Percentiles rank a stretch among this genome's conserved stretches.
These are phyloP conservation scores for Sarocladium brachiariae DNA, from an alignment of 2,329 filamentous ascomycete genomes.

Conservation along the genomic window DNA sequence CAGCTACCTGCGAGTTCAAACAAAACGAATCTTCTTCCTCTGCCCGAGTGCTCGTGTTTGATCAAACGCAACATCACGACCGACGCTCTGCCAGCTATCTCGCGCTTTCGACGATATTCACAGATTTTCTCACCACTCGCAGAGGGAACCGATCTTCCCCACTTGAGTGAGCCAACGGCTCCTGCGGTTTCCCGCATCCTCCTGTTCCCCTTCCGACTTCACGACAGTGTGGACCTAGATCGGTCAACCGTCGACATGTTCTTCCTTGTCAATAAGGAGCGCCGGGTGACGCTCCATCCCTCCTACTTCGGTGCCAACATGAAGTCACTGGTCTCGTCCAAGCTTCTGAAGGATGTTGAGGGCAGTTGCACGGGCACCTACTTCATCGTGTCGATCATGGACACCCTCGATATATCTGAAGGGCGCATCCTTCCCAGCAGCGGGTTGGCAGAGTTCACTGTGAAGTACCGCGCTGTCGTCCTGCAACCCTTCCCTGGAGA, in stretches of 20 bases:
- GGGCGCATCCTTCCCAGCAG: constrained; percentile 87
- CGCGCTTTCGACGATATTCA: background rate
- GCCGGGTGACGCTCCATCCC: constrained; percentile 88
- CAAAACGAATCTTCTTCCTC: too few relatives aligned
- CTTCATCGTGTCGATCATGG: constrained; percentile 97
- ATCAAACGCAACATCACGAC: background rate
- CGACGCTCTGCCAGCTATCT: too few relatives aligned
- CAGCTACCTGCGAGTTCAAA: too few relatives aligned
- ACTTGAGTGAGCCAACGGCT: constrained; percentile 1
- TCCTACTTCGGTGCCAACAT: constrained; percentile 96
- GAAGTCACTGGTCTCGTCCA: constrained; percentile 81
- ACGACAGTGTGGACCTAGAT: background rate
- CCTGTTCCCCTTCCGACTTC: background rate
- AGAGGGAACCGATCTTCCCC: background rate
- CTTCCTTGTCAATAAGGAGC: constrained; percentile 95
- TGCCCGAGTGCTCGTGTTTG: too few relatives aligned
- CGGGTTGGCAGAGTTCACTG: constrained; percentile 88
- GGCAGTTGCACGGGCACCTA: constrained; percentile 92
- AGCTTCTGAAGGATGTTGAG: constrained; percentile 88
- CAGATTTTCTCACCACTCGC: background rate
- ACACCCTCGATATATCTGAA: constrained; percentile 90
- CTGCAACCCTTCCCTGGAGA: constrained; percentile 98
- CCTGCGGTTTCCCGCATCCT: background rate
- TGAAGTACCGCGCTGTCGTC: constrained; percentile 90
- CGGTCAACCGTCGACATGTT: constrained; percentile 60